Conservation (phyloP, 1,284 basidiomycete species). For the Sporisorium graminicola region DNA sequence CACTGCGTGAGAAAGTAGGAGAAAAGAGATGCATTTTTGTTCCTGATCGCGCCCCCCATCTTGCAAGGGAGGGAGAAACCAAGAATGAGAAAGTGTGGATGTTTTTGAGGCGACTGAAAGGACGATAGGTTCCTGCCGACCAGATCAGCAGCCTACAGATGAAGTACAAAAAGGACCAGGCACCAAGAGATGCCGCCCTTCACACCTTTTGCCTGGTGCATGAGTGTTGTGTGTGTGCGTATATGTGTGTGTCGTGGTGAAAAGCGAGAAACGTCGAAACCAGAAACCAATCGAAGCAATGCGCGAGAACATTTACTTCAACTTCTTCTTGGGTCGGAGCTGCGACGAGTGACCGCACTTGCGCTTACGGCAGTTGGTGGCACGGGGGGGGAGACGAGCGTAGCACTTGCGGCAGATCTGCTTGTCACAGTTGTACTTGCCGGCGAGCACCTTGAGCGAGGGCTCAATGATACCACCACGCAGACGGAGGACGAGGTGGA, state of each 20-base stretch:
- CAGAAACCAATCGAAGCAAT: neutral
- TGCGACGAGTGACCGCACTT: slow-evolving; percentile 70
- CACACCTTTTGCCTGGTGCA: neutral
- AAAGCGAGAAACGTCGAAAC: slow-evolving; percentile 8
- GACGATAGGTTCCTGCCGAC: neutral
- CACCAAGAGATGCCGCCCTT: neutral
- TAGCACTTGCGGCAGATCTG: slow-evolving; percentile 99
- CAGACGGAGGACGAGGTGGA: slow-evolving; percentile 67
- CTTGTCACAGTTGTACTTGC: slow-evolving; percentile 75
- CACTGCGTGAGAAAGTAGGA: neutral
- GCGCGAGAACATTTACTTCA: slow-evolving; percentile 79
- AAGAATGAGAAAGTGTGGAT: slow-evolving; percentile 1
- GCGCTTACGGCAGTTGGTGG: slow-evolving; percentile 95
- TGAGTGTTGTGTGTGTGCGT: slow-evolving; percentile 5
- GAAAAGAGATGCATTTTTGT: slow-evolving; percentile 17
- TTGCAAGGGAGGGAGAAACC: neutral
- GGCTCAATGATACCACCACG: slow-evolving; percentile 69
- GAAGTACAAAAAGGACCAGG: neutral
- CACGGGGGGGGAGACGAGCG: slow-evolving; percentile 97
- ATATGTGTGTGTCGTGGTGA: slow-evolving; percentile 1
- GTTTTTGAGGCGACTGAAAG: slow-evolving; percentile 22
- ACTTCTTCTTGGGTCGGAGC: slow-evolving; percentile 86
- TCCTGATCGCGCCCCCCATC: neutral
- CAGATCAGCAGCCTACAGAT: neutral
- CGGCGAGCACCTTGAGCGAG: slow-evolving; percentile 81